Evolutionary conservation across 495 filamentous ascomycete genomes (phyloP).

Genomic region (Aspergillus bertholletiae): DNA sequence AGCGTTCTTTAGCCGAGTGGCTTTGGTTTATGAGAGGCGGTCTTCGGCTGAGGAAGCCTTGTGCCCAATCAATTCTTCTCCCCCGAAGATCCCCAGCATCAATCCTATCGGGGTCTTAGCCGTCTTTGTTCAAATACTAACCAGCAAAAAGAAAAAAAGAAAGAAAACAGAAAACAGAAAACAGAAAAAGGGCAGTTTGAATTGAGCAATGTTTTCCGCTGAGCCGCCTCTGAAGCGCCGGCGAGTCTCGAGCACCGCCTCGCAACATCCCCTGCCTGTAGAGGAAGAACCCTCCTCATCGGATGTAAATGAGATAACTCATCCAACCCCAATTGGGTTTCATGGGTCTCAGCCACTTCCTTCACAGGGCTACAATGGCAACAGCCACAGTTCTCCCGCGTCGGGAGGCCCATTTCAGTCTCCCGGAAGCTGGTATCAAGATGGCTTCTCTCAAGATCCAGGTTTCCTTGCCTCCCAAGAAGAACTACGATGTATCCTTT

Average conservation of each 20-base stretch:
- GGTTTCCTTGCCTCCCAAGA: slow-evolving; percentile 37
- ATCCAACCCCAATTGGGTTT: neutral
- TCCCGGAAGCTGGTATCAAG: slow-evolving; percentile 26
- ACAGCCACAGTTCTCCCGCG: slow-evolving; percentile 5
- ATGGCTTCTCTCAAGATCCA: slow-evolving; percentile 36
- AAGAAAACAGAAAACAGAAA: too few relatives aligned
- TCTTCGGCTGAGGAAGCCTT: too few relatives aligned
- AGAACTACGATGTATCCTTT: slow-evolving; percentile 34
- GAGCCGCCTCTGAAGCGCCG: slow-evolving; percentile 15
- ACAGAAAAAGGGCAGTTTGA: too few relatives aligned
- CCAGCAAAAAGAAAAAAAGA: too few relatives aligned
- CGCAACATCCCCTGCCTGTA: neutral
- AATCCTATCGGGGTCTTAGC: neutral
- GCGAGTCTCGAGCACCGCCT: slow-evolving; percentile 4
- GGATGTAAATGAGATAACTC: neutral
- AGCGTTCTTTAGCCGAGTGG: neutral
- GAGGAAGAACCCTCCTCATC: neutral
- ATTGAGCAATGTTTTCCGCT: slow-evolving; percentile 1
- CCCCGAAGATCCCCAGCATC: neutral
- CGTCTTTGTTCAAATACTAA: neutral
- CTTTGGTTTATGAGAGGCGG: too few relatives aligned
- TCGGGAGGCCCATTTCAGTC: slow-evolving; percentile 8
- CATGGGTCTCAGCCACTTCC: neutral
- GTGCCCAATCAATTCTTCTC: neutral
- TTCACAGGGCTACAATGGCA: neutral